Evolutionary conservation across 257 asterid species (phyloP).

Genomic region (Solanum gandarillasii): DNA sequence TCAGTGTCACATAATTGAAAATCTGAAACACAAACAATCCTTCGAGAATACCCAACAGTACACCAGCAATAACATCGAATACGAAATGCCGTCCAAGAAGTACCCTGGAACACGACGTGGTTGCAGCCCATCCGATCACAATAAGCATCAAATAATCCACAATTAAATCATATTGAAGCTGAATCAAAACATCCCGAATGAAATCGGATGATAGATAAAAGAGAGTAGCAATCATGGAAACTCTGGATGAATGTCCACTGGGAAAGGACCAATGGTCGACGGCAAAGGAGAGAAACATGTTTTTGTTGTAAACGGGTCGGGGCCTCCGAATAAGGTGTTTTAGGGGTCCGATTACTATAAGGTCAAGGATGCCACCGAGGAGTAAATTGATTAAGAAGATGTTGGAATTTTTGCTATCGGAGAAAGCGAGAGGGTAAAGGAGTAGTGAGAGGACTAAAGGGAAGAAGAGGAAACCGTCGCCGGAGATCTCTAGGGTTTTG

Average conservation of each 20-base stretch:
- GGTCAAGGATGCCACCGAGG: constrained; percentile 55
- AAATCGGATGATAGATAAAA: constrained; percentile 18
- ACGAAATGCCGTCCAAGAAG: constrained; percentile 79
- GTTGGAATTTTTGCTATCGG: constrained; percentile 8
- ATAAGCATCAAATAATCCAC: constrained; percentile 21
- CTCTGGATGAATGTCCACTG: constrained; percentile 83
- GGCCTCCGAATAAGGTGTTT: constrained; percentile 66
- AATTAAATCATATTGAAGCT: constrained; percentile 8
- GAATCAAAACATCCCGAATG: constrained; percentile 8
- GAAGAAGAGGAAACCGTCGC: constrained; percentile 92
- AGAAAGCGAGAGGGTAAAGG: constrained; percentile 14
- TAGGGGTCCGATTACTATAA: constrained; percentile 45
- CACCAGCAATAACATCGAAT: constrained; percentile 68
- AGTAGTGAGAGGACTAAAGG: constrained; percentile 53
- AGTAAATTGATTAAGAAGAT: constrained; percentile 45
- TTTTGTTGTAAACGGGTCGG: constrained; percentile 79
- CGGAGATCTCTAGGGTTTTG: constrained; percentile 79
- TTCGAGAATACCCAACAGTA: constrained; percentile 51
- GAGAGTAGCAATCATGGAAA: constrained; percentile 49
- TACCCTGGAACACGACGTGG: constrained; percentile 58
- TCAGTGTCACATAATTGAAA: constrained; percentile 34
- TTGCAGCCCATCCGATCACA: constrained; percentile 51
- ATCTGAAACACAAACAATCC: constrained; percentile 44
- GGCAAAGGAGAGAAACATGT: constrained; percentile 71
- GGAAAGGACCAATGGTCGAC: constrained; percentile 99